phyloP scores from a whole-genome alignment of 768 basidiomycete genomes.

The Leccinum incarnatum region DNA sequence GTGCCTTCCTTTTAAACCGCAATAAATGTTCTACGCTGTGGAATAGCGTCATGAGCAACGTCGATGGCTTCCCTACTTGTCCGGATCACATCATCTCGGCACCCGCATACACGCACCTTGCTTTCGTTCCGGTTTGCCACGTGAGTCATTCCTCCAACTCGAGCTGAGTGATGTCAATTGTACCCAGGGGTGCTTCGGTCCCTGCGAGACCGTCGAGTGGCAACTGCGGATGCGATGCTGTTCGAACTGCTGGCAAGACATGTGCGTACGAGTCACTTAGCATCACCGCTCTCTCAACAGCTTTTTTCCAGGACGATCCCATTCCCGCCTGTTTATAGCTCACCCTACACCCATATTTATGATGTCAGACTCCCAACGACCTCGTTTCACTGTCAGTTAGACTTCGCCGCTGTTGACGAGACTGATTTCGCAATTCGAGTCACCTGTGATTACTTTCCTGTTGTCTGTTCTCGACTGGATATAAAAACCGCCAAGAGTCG shows the following conservation, averaged over 20 bases:
- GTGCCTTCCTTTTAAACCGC: constrained; percentile 16
- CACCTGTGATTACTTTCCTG: accelerated
- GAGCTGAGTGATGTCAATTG: not conserved
- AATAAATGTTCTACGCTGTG: constrained; percentile 21
- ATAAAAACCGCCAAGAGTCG: not conserved
- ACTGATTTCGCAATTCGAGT: not conserved
- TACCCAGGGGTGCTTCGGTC: constrained; percentile 7
- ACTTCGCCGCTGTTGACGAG: not conserved
- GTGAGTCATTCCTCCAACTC: constrained; percentile 16
- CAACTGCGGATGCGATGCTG: constrained; percentile 14
- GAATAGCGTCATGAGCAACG: constrained; percentile 24
- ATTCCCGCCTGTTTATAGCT: too few species aligned
- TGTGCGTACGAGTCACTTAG: constrained; percentile 2
- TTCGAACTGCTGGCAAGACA: constrained; percentile 1
- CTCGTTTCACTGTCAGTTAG: not conserved
- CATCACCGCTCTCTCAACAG: not conserved
- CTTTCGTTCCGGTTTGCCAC: constrained; percentile 30
- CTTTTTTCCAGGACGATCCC: constrained; percentile 2
- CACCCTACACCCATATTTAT: not conserved
- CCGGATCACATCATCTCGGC: constrained; percentile 27
- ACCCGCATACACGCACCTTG: constrained; percentile 23
- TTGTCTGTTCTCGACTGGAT: not conserved
- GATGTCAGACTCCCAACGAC: not conserved
- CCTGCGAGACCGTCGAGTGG: constrained; percentile 8
- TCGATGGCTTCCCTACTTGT: constrained; percentile 25